These are phyloP conservation scores for Cryptococcus sp. DNA, from an alignment of 1,284 basidiomycete genomes.

Conservation along the genomic window DNA sequence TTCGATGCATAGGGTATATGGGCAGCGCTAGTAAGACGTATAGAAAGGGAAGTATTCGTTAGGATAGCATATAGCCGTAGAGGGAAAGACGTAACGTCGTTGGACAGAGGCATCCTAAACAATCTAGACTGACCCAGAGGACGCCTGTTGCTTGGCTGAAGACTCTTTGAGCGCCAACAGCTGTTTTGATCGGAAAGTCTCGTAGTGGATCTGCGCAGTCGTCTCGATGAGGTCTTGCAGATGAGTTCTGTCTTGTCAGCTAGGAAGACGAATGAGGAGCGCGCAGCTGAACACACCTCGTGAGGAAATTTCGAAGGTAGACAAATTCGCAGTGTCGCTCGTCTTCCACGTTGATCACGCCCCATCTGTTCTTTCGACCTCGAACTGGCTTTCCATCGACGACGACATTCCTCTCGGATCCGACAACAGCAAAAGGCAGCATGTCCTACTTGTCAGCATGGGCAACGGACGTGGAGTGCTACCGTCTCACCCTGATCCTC, in stretches of 20 bases:
- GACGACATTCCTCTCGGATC: constrained; percentile 88
- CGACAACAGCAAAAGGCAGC: constrained; percentile 95
- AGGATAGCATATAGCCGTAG: too few species aligned
- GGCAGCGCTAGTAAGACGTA: too few species aligned
- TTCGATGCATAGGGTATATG: too few species aligned
- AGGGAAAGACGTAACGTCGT: too few species aligned
- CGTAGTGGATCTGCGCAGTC: constrained; percentile 97
- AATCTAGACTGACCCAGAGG: too few species aligned
- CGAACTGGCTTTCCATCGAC: constrained; percentile 93
- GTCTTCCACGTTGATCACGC: constrained; percentile 96
- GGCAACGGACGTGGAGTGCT: background rate
- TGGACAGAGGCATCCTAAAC: too few species aligned
- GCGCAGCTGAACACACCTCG: constrained; percentile 53
- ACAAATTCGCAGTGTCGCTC: constrained; percentile 97
- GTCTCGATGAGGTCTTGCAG: constrained; percentile 98
- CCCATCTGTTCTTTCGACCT: constrained; percentile 96
- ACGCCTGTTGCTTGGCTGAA: constrained; percentile 34
- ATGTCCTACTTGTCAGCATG: constrained; percentile 57
- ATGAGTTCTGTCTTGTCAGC: constrained; percentile 72
- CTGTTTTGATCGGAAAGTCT: constrained; percentile 98
- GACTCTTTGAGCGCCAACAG: constrained; percentile 47
- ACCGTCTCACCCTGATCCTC: constrained; percentile 66
- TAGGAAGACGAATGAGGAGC: background rate
- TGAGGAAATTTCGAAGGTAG: constrained; percentile 94
- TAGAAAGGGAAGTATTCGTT: too few species aligned